Conservation (phyloP, 192 early-diverging fungal species). For the Dispira simplex region DNA sequence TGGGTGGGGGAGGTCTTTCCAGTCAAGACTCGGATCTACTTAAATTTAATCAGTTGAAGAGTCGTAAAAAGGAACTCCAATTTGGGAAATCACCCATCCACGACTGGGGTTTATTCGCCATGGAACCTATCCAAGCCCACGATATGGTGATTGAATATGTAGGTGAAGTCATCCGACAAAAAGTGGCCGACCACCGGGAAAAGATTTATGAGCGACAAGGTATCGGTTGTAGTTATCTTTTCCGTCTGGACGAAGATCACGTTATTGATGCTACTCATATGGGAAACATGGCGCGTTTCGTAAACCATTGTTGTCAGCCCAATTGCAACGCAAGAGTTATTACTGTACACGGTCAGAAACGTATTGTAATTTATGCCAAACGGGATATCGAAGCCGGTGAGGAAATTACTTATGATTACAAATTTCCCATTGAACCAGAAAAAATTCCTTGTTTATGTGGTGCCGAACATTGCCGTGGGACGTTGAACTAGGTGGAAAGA, state of each 20-base stretch:
- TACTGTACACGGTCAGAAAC: conserved; percentile 78
- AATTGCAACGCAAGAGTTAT: conserved; percentile 97
- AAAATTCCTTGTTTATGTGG: conserved; percentile 99
- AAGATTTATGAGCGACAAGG: conserved; percentile 85
- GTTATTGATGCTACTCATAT: conserved; percentile 97
- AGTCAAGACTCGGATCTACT: conserved; percentile 48
- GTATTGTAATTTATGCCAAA: conserved; percentile 97
- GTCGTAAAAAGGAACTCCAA: conserved; percentile 73
- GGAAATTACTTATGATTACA: conserved; percentile 99
- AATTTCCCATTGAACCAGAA: conserved; percentile 32
- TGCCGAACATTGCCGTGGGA: conserved; percentile 64
- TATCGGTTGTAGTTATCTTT: conserved; percentile 89
- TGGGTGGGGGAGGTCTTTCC: conserved; percentile 11
- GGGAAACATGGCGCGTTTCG: conserved; percentile 94
- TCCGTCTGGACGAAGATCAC: conserved; percentile 86
- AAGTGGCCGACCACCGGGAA: conserved; percentile 91
- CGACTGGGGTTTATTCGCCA: conserved; percentile 96
- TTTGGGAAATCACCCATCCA: conserved; percentile 94
- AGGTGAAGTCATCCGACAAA: conserved; percentile 87
- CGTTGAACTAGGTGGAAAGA: conserved; percentile 35
- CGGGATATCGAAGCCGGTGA: conserved; percentile 85
- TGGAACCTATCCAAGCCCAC: conserved; percentile 77
- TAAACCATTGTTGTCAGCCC: conserved; percentile 98
- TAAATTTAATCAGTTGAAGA: conserved; percentile 88
- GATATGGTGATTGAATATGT: conserved; percentile 99